Evolutionary conservation across 495 filamentous ascomycete genomes (phyloP).

Genomic region (Daldinia childiae): DNA sequence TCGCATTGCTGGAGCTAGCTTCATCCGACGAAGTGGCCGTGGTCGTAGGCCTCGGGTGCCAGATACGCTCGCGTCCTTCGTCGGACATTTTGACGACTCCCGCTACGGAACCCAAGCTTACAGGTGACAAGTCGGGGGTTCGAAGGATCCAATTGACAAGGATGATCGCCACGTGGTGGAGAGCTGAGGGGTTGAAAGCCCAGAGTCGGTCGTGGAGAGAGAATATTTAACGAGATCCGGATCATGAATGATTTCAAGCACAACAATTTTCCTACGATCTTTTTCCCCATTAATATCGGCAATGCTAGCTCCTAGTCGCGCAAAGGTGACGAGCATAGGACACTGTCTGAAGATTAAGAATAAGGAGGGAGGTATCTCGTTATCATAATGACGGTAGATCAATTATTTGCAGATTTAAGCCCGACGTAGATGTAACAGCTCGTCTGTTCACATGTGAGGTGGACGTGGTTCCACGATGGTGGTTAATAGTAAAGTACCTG

Average conservation of each 20-base stretch:
- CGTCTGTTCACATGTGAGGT: constrained; percentile 20
- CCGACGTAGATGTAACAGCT: constrained; percentile 22
- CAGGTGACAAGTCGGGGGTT: constrained; percentile 27
- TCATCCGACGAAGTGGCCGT: constrained; percentile 11
- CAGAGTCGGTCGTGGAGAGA: constrained; percentile 16
- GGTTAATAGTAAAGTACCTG: constrained; percentile 35
- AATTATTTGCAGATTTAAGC: constrained; percentile 12
- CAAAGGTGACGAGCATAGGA: neutral
- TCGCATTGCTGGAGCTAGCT: constrained; percentile 14
- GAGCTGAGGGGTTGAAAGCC: constrained; percentile 18
- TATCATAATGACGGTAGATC: constrained; percentile 40
- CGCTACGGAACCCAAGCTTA: constrained; percentile 29
- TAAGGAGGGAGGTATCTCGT: constrained; percentile 21
- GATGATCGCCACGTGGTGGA: constrained; percentile 38
- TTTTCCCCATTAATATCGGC: neutral
- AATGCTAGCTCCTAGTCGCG: neutral
- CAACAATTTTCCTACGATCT: constrained; percentile 3
- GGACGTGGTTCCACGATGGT: constrained; percentile 18
- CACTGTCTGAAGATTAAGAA: constrained; percentile 12
- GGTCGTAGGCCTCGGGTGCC: constrained; percentile 5
- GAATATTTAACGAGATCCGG: constrained; percentile 32
- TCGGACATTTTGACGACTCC: constrained; percentile 27
- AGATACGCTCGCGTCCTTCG: constrained; percentile 11
- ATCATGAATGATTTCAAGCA: constrained; percentile 23
- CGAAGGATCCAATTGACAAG: constrained; percentile 40